These are phyloP conservation scores for Thelonectria rubi DNA, from an alignment of 2,329 filamentous ascomycete genomes.

Conservation along the genomic window DNA sequence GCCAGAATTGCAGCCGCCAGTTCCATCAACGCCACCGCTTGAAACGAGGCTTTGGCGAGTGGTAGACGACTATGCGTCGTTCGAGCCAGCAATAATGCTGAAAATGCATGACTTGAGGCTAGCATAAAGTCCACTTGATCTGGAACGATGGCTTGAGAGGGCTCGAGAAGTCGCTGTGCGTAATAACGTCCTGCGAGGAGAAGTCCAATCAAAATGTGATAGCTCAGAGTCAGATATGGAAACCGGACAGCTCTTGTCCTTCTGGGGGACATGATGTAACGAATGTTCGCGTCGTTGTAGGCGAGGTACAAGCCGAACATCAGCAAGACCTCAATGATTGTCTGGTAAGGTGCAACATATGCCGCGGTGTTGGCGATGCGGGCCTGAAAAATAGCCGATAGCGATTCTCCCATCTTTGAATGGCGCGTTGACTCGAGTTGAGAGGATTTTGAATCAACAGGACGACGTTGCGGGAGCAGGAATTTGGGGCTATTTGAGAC, in stretches of 20 bases:
- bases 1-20: background rate
- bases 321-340: background rate
- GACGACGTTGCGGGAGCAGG: background rate
- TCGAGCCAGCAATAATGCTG: background rate
- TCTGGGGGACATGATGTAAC: background rate
- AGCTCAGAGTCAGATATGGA: background rate
- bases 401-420: background rate
- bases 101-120: background rate
- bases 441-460: background rate
- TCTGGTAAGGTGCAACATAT: background rate
- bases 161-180: background rate
- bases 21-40: background rate
- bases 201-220: background rate
- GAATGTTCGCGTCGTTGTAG: background rate
- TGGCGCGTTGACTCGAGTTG: background rate
- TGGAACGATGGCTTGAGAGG: background rate
- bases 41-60: conserved; percentile 1
- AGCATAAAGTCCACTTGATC: background rate
- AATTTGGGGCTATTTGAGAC: no score
- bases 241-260: background rate
- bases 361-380: background rate
- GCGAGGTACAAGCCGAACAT: background rate
- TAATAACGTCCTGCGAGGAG: background rate
- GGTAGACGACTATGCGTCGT: background rate
- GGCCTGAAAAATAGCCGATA: background rate